Evolutionary conservation across 805 yeast species (phyloP).

Genomic region (Tetrapisispora namnaoensis): DNA sequence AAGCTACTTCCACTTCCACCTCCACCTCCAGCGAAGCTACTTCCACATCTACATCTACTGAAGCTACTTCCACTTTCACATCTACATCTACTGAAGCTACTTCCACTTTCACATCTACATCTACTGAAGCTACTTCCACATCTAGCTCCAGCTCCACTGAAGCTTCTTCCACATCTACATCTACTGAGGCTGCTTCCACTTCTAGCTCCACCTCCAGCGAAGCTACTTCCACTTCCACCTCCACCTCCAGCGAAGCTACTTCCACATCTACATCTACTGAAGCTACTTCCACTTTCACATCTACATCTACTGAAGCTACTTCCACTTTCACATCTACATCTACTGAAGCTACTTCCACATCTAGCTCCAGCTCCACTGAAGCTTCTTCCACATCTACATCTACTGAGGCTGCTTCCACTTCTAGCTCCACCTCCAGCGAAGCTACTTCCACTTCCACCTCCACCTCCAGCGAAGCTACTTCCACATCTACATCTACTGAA

Average conservation of each 20-base stretch:
- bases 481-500: too few relatives aligned
- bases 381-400: neutral
- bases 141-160: neutral
- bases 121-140: neutral
- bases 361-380: neutral
- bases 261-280: neutral
- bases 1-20: constrained; percentile 1
- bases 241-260: neutral
- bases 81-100: neutral
- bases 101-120: neutral
- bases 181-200: neutral
- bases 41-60: neutral
- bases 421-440: neutral
- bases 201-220: neutral
- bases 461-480: too few relatives aligned
- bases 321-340: neutral
- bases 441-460: neutral
- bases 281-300: neutral
- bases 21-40: neutral
- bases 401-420: neutral
- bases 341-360: neutral
- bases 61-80: neutral
- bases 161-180: neutral
- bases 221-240: neutral
- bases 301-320: neutral